Evolutionary conservation across 2,329 filamentous ascomycete genomes (phyloP), one percentile per base, ranked within the genome.

Genomic region (Dothistroma septosporum): DNA sequence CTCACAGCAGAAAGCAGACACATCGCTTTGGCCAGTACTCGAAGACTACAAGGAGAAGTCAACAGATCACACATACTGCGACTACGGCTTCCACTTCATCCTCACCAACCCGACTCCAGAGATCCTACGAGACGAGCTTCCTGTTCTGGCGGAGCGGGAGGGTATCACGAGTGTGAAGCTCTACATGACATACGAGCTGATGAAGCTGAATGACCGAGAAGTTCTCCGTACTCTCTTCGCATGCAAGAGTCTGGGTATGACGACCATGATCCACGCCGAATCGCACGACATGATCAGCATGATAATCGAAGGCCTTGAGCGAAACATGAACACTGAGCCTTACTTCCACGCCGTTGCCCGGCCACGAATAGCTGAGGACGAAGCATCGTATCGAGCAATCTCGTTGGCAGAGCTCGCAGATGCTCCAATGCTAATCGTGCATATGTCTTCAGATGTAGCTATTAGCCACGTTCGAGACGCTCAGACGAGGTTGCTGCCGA

Each of bases 81-180:
- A 86, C 71, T 86, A 86, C 68, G 79, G 80, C 2, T 82, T 84
- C 62, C 83, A 85, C 65, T 71, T 82, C 59, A 77, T 83, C 33
- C 73, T 83, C 33, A 76, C 77, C 0, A 80, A 82, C 60, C 79
- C 80, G 0, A 76, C 71, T 0, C 65, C 70, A 0, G 56, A 72
- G 10, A 77, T 79, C 11, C 72, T 82, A 0, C 62, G 70, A 1
- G 69, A 71, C 0, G 80, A 82, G 63, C 69, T 82, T 33, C 75
- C 77, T 0, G 62, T 72, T 16, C 64, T 81, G 16, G 75, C 73
- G 2, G 58, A 73, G 3, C 58, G 66, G n/a, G 70, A 76, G 28
- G 80, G 80, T 12, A 77, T 82, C 57, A 79, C 79, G 3, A 78
- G 74, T 5, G 73, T 82, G 41, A 83, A 83, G 68, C 73, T 83